phyloP scores from a whole-genome alignment of 1,284 basidiomycete species.

The Somion occarium region DNA sequence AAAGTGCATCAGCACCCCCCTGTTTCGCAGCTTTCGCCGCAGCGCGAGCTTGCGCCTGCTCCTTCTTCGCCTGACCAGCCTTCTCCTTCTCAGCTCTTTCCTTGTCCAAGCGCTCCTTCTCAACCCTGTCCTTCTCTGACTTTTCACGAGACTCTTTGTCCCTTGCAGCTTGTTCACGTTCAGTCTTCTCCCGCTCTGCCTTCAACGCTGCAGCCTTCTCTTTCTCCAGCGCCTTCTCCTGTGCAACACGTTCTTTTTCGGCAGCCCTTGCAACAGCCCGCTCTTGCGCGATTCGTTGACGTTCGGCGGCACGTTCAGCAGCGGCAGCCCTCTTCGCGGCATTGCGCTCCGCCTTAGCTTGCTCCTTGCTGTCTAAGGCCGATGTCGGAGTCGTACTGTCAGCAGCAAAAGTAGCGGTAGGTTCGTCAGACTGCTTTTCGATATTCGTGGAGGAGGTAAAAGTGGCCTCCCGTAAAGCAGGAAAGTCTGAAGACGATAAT shows the following conservation, averaged over 20 bases:
- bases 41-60: conserved; percentile 22
- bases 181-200: conserved; percentile 31
- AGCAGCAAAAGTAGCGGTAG: neutral
- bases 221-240: conserved; percentile 41
- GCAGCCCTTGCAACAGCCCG: conserved; percentile 43
- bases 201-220: conserved; percentile 35
- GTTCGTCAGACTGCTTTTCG: neutral
- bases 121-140: conserved; percentile 34
- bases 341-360: conserved; percentile 48
- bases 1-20: conserved; percentile 11
- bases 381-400: conserved; percentile 3
- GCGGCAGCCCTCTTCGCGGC: conserved; percentile 60
- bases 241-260: conserved; percentile 42
- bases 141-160: conserved; percentile 26
- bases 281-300: conserved; percentile 48
- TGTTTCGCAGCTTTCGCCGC: conserved; percentile 25
- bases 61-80: conserved; percentile 26
- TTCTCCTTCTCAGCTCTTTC: conserved; percentile 33
- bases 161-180: conserved; percentile 36
- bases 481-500: conserved; percentile 70
- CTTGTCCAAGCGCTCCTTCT: conserved; percentile 31
- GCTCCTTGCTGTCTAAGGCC: conserved; percentile 33
- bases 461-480: conserved; percentile 33
- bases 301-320: conserved; percentile 54
- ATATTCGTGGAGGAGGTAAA: neutral